These are phyloP conservation scores for Calonectria hongkongensis DNA, from an alignment of 2,329 filamentous ascomycete species.

Conservation along the genomic window DNA sequence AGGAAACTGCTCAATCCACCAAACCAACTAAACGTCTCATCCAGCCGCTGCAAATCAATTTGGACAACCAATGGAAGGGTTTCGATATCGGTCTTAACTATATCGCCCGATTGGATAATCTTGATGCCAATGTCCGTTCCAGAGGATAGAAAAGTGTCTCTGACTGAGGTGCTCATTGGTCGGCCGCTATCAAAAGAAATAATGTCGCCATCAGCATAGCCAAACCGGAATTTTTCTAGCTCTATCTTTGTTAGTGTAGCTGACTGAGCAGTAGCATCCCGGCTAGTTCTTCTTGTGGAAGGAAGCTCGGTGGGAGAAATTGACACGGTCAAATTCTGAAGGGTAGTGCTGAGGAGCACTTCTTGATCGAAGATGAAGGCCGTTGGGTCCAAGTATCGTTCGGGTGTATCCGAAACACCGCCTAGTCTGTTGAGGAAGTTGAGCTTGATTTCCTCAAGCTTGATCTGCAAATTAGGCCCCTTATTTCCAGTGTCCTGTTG, in stretches of 20 bases:
- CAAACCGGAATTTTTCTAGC: conserved; percentile 76
- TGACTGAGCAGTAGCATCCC: conserved; percentile 53
- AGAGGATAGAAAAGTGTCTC: conserved; percentile 74
- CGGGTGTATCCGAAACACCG: conserved; percentile 71
- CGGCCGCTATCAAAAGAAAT: conserved; percentile 76
- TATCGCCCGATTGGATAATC: conserved; percentile 66
- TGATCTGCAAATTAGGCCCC: conserved; percentile 65
- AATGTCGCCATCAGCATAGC: conserved; percentile 78
- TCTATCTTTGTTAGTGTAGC: conserved; percentile 63
- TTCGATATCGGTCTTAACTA: conserved; percentile 76
- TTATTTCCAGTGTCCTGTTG: conserved; percentile 44
- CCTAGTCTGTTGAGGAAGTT: conserved; percentile 73
- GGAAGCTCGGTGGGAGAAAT: conserved; percentile 49
- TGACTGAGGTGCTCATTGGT: conserved; percentile 76
- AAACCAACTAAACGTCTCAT: conserved; percentile 91
- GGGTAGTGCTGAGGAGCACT: conserved; percentile 70
- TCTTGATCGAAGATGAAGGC: conserved; percentile 67
- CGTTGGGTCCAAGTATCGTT: conserved; percentile 65
- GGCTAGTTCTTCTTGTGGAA: conserved; percentile 33
- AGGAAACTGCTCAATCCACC: conserved; percentile 94
- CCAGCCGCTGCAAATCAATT: conserved; percentile 86
- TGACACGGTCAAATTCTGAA: conserved; percentile 66
- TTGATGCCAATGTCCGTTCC: conserved; percentile 76
- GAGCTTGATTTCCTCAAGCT: conserved; percentile 70
- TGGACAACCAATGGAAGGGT: conserved; percentile 86